Evolutionary conservation across 805 yeast species (phyloP).

Genomic region (Cyberlindnera suaveolens): DNA sequence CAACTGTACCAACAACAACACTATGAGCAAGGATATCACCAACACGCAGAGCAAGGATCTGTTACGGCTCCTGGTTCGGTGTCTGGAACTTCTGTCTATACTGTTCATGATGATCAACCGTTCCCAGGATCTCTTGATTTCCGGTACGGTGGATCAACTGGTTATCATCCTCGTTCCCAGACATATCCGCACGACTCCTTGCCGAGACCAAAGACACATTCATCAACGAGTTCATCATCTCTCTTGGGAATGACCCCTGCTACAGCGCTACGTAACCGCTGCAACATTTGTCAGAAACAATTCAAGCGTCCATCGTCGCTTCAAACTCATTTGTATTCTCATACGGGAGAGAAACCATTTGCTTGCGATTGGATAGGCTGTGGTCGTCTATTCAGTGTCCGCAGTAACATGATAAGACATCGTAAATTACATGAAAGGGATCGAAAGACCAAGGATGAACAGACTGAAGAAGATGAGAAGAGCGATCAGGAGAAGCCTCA

Average conservation of each 20-base stretch:
- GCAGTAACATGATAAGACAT: conserved; percentile 79
- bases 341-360: conserved; percentile 77
- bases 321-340: conserved; percentile 73
- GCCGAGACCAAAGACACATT: conserved; percentile 5
- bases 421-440: conserved; percentile 51
- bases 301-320: conserved; percentile 81
- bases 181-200: conserved; percentile 13
- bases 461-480: neutral
- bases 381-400: conserved; percentile 63
- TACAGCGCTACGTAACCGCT: conserved; percentile 40
- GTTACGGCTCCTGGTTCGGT: neutral
- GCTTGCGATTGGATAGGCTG: conserved; percentile 60
- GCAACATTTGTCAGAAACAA: conserved; percentile 59
- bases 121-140: conserved; percentile 21
- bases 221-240: conserved; percentile 6
- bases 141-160: neutral
- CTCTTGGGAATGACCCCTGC: conserved; percentile 34
- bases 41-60: neutral
- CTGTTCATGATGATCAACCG: conserved; percentile 14
- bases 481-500: no score
- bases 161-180: conserved; percentile 14
- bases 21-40: neutral
- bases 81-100: neutral
- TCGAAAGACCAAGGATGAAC: neutral
- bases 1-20: conserved; percentile 2